Conservation (phyloP, 306 rosid species). For the Arachis stenosperma region DNA sequence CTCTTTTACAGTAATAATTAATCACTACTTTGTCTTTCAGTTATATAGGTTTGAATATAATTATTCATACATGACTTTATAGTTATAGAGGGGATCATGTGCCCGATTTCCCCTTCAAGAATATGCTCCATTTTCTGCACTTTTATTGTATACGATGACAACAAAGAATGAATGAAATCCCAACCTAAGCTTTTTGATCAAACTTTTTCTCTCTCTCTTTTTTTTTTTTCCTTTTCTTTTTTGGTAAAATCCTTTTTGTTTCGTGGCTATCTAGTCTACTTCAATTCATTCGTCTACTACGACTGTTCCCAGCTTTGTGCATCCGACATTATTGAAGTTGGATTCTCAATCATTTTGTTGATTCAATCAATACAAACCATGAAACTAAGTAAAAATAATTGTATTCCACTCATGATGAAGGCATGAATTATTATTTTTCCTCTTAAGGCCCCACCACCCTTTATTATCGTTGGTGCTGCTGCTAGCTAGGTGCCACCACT, state of each 20-base stretch:
- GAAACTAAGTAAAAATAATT: not conserved
- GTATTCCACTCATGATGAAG: not conserved
- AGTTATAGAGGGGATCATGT: not conserved
- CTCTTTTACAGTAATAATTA: too few relatives aligned
- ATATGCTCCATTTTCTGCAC: not conserved
- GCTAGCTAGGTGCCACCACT: not conserved
- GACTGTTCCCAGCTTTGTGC: not conserved
- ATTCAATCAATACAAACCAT: not conserved
- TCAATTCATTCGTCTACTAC: not conserved
- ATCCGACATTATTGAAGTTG: not conserved
- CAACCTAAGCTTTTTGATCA: not conserved
- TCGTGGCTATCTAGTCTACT: constrained; percentile 6
- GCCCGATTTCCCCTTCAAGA: not conserved
- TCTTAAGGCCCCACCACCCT: constrained; percentile 6
- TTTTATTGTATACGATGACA: not conserved
- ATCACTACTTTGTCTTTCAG: not conserved
- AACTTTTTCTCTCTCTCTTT: not conserved
- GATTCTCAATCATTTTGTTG: not conserved
- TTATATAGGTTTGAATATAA: not conserved
- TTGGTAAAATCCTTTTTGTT: not conserved
- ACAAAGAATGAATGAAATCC: not conserved
- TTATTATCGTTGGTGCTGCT: not conserved
- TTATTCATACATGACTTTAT: too few relatives aligned
- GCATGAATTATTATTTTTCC: not conserved
- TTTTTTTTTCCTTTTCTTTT: not conserved